Evolutionary conservation across 2,329 filamentous ascomycete genomes (phyloP).

Genomic region (Stagonosporopsis chrysanthemi): DNA sequence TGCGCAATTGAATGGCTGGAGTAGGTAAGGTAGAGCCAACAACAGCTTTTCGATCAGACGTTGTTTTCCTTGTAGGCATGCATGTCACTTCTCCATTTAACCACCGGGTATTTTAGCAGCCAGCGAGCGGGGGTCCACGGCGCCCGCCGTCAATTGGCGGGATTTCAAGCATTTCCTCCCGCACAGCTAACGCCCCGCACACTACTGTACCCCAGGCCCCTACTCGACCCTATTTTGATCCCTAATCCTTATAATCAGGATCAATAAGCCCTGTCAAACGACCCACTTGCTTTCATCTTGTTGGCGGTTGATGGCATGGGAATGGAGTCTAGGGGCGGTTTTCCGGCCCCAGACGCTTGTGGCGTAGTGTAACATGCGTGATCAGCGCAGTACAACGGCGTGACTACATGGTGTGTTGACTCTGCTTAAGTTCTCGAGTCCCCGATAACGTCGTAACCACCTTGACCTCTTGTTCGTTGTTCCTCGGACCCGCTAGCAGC

Average conservation of each 20-base stretch:
- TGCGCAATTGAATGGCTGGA: background rate
- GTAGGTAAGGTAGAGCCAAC: slow-evolving; percentile 1
- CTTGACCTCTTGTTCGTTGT: background rate
- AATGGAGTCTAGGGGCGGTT: slow-evolving; percentile 36
- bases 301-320: background rate
- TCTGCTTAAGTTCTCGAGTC: slow-evolving; percentile 6
- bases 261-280: slow-evolving; percentile 20
- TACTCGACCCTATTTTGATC: slow-evolving; percentile 17
- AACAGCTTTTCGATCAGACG: background rate
- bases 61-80: slow-evolving; percentile 1
- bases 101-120: slow-evolving; percentile 11
- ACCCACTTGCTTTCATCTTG: slow-evolving; percentile 10
- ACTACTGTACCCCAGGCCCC: slow-evolving; percentile 29
- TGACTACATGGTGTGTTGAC: background rate
- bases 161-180: slow-evolving; percentile 26
- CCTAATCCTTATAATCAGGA: slow-evolving; percentile 23
- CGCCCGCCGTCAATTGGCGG: slow-evolving; percentile 29
- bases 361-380: slow-evolving; percentile 21
- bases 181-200: slow-evolving; percentile 24
- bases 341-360: slow-evolving; percentile 29
- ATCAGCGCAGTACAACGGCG: slow-evolving; percentile 20
- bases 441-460: background rate
- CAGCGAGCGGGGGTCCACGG: slow-evolving; percentile 5
- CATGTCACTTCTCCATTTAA: slow-evolving; percentile 3
- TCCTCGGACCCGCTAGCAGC: background rate